Evolutionary conservation across 116 monocot species (phyloP).

Genomic region (Zostera marina): DNA sequence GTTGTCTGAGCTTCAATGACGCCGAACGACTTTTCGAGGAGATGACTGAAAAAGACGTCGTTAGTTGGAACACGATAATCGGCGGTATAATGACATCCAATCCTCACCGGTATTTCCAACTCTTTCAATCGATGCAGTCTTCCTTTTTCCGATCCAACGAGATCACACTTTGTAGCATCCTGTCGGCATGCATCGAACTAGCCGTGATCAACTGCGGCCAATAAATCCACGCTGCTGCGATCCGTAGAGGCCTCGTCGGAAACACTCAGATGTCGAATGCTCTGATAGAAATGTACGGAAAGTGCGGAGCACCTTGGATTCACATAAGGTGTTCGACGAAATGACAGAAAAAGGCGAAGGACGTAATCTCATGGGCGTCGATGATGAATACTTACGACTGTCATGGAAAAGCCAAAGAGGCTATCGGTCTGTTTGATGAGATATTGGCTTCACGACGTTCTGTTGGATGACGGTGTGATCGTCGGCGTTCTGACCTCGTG

Average conservation of each 20-base stretch:
- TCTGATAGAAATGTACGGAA: constrained; percentile 58
- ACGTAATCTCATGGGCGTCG: constrained; percentile 58
- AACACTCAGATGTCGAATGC: constrained; percentile 37
- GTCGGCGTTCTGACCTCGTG: constrained; percentile 47
- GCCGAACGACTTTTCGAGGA: constrained; percentile 30
- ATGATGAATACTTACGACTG: constrained; percentile 48
- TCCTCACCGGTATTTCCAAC: constrained; percentile 14
- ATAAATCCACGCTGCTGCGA: constrained; percentile 33
- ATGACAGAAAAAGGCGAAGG: constrained; percentile 20
- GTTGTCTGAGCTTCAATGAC: constrained; percentile 27
- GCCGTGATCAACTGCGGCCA: constrained; percentile 29
- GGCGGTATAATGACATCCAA: constrained; percentile 13
- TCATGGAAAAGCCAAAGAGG: constrained; percentile 44
- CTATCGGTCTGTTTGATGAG: constrained; percentile 34
- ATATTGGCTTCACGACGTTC: constrained; percentile 19
- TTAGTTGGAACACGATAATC: constrained; percentile 78
- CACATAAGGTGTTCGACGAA: constrained; percentile 25
- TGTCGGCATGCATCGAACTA: constrained; percentile 31
- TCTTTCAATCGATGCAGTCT: constrained; percentile 19
- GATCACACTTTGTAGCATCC: constrained; percentile 44
- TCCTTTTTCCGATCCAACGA: constrained; percentile 23
- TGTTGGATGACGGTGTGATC: constrained; percentile 33
- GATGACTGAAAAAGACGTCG: constrained; percentile 34
- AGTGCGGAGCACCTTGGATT: constrained; percentile 36
- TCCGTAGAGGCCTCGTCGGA: constrained; percentile 25